Percentiles rank a stretch among this genome's conserved stretches.
Evolutionary conservation across 1,284 basidiomycete species (phyloP).

Genomic region (Ceratobasidium sp.): DNA sequence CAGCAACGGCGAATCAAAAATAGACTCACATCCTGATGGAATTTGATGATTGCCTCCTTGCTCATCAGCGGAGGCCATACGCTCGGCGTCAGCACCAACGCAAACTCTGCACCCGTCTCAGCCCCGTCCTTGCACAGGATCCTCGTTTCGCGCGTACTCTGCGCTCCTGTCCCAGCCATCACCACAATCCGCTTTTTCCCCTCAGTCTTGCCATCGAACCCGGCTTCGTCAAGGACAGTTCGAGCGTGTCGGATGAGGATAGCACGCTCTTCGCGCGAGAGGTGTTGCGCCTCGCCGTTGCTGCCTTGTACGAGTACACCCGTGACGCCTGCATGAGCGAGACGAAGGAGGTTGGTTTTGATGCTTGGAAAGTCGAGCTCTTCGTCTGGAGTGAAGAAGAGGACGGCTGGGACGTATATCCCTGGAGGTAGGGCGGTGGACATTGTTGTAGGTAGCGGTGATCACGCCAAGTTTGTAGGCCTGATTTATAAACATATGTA

Average conservation of each 20-base stretch:
- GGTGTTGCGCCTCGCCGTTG: slow-evolving; percentile 59
- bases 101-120: slow-evolving; percentile 48
- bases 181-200: slow-evolving; percentile 42
- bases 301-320: slow-evolving; percentile 82
- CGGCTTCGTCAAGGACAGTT: slow-evolving; percentile 48
- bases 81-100: slow-evolving; percentile 50
- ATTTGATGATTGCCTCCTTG: slow-evolving; percentile 70
- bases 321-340: slow-evolving; percentile 78
- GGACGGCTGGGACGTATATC: slow-evolving; percentile 79
- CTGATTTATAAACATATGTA: no score
- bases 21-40: slow-evolving; percentile 70
- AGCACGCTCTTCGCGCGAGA: slow-evolving; percentile 48
- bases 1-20: no score
- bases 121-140: slow-evolving; percentile 50
- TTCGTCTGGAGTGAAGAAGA: slow-evolving; percentile 76
- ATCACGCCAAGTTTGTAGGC: neutral
- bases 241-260: slow-evolving; percentile 48
- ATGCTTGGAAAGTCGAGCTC: slow-evolving; percentile 72
- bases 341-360: slow-evolving; percentile 72
- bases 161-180: slow-evolving; percentile 49
- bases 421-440: slow-evolving; percentile 68
- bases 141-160: slow-evolving; percentile 51
- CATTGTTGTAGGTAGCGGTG: slow-evolving; percentile 49
- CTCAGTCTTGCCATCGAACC: slow-evolving; percentile 7
- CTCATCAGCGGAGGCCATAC: slow-evolving; percentile 57